Percentiles rank a stretch among this genome's conserved stretches.
These are phyloP conservation scores for Microcyclospora tardicrescens DNA, from an alignment of 2,329 filamentous ascomycete species.

Conservation along the genomic window DNA sequence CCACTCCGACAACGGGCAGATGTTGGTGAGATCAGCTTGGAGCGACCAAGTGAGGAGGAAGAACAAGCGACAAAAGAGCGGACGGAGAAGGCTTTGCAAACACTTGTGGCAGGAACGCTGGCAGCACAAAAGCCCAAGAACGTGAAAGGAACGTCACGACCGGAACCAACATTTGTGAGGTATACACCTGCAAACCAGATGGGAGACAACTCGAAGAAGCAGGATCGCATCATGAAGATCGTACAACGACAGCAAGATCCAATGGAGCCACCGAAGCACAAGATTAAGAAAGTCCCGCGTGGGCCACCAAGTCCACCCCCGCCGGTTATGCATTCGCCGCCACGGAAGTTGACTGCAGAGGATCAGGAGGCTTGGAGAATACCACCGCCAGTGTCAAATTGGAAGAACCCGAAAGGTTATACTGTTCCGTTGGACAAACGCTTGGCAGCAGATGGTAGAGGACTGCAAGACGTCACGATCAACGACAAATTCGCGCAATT, in stretches of 20 bases:
- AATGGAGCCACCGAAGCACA: slow-evolving; percentile 96
- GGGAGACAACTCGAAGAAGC: slow-evolving; percentile 74
- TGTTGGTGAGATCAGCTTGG: slow-evolving; percentile 78
- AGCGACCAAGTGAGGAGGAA: slow-evolving; percentile 71
- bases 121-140: slow-evolving; percentile 94
- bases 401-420: slow-evolving; percentile 99
- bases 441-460: slow-evolving; percentile 81
- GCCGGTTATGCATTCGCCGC: slow-evolving; percentile 88
- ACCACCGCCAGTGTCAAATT: slow-evolving; percentile 82
- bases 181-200: slow-evolving; percentile 97
- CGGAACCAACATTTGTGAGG: slow-evolving; percentile 83
- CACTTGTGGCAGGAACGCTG: slow-evolving; percentile 71
- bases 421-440: slow-evolving; percentile 93
- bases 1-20: slow-evolving; percentile 85
- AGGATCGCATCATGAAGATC: slow-evolving; percentile 97
- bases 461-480: slow-evolving; percentile 84
- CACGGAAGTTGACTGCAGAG: slow-evolving; percentile 86
- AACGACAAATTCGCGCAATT: slow-evolving; percentile 98
- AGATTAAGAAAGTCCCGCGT: slow-evolving; percentile 94
- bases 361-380: slow-evolving; percentile 97
- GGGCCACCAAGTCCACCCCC: slow-evolving; percentile 86
- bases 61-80: slow-evolving; percentile 73
- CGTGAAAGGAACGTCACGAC: slow-evolving; percentile 64
- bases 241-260: slow-evolving; percentile 87
- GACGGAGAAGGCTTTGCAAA: slow-evolving; percentile 74